Conservation (phyloP, 2,329 filamentous ascomycete species). For the Fusarium luffae region DNA sequence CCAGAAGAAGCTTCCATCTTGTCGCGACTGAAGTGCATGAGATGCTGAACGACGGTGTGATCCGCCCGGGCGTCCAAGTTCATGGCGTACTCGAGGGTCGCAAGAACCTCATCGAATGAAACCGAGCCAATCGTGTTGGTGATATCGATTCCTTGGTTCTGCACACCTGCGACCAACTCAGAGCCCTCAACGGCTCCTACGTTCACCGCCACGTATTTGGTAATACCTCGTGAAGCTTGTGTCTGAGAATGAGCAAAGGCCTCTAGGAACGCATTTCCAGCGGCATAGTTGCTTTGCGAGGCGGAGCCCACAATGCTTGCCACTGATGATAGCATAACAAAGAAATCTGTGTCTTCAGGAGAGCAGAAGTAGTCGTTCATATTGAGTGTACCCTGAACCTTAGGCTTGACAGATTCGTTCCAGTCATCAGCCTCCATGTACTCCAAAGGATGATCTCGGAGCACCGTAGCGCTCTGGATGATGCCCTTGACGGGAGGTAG, state of each 20-base stretch:
- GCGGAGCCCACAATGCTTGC: slow-evolving; percentile 3
- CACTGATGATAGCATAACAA: slow-evolving; percentile 5
- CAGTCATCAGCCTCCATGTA: slow-evolving; percentile 6
- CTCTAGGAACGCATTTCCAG: slow-evolving; percentile 7
- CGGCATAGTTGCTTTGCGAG: slow-evolving; percentile 7
- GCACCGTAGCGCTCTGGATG: slow-evolving; percentile 5
- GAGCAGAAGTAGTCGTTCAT: slow-evolving; percentile 1
- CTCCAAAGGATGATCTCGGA: slow-evolving; percentile 6
- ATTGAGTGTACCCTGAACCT: slow-evolving; percentile 7
- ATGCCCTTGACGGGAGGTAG: background rate
- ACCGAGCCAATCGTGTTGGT: slow-evolving; percentile 1
- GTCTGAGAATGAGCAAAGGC: background rate
- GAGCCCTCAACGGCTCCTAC: slow-evolving; percentile 2
- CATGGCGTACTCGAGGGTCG: background rate
- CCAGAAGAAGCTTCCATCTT: background rate
- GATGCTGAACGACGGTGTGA: background rate
- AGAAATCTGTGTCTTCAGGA: background rate
- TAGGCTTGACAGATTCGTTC: slow-evolving; percentile 7
- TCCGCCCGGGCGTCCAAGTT: background rate
- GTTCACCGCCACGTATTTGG: background rate
- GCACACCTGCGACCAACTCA: background rate
- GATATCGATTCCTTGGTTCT: background rate
- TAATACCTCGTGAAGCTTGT: background rate
- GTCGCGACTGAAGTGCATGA: slow-evolving; percentile 10
- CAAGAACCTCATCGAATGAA: background rate